Percentiles rank a stretch among this genome's conserved stretches.
These are phyloP conservation scores for Herpetospermum pedunculosum DNA, from an alignment of 306 rosid genomes.

Conservation along the genomic window DNA sequence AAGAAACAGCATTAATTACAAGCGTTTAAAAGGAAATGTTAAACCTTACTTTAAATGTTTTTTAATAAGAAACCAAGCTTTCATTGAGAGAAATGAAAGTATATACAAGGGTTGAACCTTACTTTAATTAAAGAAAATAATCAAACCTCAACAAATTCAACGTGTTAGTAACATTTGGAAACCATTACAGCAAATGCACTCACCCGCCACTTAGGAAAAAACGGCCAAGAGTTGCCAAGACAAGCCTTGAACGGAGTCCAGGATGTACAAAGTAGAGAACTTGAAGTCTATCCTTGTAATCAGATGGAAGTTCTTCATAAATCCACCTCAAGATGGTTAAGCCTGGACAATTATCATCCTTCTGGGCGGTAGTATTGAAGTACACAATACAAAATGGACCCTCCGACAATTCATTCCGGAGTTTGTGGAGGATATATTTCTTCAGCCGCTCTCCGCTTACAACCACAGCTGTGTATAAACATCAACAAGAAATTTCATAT, in stretches of 20 bases:
- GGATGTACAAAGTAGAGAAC: constrained; percentile 77
- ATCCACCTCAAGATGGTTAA: constrained; percentile 90
- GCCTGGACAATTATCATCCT: constrained; percentile 91
- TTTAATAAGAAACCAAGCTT: too few relatives aligned
- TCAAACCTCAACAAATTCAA: neutral
- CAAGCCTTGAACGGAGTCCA: constrained; percentile 78
- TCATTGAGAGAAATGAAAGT: too few relatives aligned
- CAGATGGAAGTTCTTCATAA: constrained; percentile 72
- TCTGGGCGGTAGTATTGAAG: constrained; percentile 69
- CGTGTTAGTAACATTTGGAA: neutral
- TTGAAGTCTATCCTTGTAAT: constrained; percentile 73
- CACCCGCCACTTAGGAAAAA: constrained; percentile 86
- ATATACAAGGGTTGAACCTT: neutral
- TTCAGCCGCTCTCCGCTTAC: constrained; percentile 74
- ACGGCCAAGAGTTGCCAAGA: constrained; percentile 77
- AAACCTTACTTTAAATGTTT: neutral
- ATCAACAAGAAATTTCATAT: neutral
- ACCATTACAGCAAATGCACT: constrained; percentile 8
- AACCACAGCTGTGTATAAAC: constrained; percentile 43
- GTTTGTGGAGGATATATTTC: constrained; percentile 58
- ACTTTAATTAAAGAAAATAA: neutral
- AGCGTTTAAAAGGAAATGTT: neutral
- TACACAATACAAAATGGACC: constrained; percentile 78
- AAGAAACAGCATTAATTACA: neutral
- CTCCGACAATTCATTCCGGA: constrained; percentile 58